Conservation (phyloP, 495 filamentous ascomycete genomes). For the Bombardia bombarda region DNA sequence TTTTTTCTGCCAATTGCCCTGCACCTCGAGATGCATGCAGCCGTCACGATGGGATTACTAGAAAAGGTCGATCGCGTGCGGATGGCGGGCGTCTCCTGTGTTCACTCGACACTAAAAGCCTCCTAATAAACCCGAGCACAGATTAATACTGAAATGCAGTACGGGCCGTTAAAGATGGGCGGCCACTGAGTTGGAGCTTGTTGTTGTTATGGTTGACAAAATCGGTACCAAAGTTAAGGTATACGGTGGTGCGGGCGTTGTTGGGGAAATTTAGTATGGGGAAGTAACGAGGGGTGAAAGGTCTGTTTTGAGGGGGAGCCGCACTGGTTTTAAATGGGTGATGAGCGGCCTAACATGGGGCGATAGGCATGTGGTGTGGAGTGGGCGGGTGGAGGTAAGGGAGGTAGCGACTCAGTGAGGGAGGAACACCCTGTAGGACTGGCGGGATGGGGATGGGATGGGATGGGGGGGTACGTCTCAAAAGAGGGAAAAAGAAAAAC, state of each 20-base stretch:
- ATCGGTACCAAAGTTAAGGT: conserved; percentile 3
- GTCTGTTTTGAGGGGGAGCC: conserved; percentile 23
- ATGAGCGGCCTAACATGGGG: conserved; percentile 17
- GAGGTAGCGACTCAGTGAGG: conserved; percentile 23
- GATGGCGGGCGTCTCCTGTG: neutral
- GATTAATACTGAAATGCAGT: conserved; percentile 1
- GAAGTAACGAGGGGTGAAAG: conserved; percentile 22
- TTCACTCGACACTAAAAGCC: neutral
- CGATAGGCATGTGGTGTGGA: conserved; percentile 15
- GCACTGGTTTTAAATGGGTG: conserved; percentile 31
- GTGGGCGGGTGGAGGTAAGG: conserved; percentile 12
- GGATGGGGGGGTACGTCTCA: conserved; percentile 1
- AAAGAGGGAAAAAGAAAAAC: conserved; percentile 12
- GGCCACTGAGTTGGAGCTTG: neutral
- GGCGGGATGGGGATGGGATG: conserved; percentile 11
- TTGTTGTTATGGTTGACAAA: conserved; percentile 5
- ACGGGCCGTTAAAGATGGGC: conserved; percentile 2
- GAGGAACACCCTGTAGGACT: conserved; percentile 10
- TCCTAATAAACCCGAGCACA: neutral
- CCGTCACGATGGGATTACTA: neutral
- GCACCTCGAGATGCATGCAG: conserved; percentile 17
- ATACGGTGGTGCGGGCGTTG: conserved; percentile 15
- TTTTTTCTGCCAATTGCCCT: conserved; percentile 12
- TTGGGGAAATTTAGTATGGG: conserved; percentile 24
- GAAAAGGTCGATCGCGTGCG: conserved; percentile 1